Evolutionary conservation across 139 green algal species (phyloP), one percentile per base, ranked within the genome.

Genomic region (Chlamydomonas incerta): DNA sequence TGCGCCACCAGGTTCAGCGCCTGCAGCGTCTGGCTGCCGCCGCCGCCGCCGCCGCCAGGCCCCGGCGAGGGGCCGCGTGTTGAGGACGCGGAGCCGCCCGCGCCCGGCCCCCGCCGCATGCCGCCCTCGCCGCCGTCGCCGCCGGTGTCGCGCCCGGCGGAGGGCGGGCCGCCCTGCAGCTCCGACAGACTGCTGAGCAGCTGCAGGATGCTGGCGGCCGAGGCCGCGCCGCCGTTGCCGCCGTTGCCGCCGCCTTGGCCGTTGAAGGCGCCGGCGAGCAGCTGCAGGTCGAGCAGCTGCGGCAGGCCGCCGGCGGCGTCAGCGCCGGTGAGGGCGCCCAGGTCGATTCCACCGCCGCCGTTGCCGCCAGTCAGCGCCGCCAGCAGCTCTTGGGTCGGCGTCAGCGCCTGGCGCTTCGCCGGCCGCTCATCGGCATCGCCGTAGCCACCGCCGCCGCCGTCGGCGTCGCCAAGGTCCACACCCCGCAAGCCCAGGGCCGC

Each of bases 401-500:
- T 55, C 34, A 17, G 75, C 21, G 80, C 80, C 50, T 85, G 80
- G 24, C 80, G 80, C 67, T 85, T 85, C 20, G 52, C 34, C 4
- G 80, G 80, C 31, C 80, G 66, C 41, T 85, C 80, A 13, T 46
- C 50, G 24, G 0, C 66, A 3, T 70, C 66, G 50, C 46, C 79
- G 46, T 68, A 60, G 1, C 46, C 46, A 20, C 47, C 37, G 47
- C 79, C 46, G 28, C 76, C 41, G 0, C 41, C 21, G 34, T 18
- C 37, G 13, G 23, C 60, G 34, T 24, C 63, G 24, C 41, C 50
- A 60, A 62, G 14, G 8, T 50, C 41, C 41, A 50, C 41, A 50
- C 41, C 41, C 6, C 41, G 41, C 41, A 50, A 8, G 6, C 41
- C 41, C 41, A 50, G 41, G 6, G 41, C 41, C 8, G 41, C 41